Percentiles rank a stretch among this genome's conserved stretches.
Evolutionary conservation across 2,329 filamentous ascomycete species (phyloP).

Genomic region (Pseudopithomyces maydicus): DNA sequence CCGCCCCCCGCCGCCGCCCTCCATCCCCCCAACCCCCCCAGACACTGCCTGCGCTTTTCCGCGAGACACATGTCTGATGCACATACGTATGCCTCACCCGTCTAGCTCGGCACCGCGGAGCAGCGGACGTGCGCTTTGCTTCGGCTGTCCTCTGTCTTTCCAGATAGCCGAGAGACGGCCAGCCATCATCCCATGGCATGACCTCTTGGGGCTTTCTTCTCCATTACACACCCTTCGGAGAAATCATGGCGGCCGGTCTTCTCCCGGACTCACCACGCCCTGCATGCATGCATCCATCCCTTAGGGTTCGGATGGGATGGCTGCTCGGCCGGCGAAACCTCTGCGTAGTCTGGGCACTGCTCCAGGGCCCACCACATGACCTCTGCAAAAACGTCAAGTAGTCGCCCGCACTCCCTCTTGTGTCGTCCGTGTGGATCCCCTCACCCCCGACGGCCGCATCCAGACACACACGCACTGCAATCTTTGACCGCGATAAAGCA

Average conservation of each 20-base stretch:
- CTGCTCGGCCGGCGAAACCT: not conserved
- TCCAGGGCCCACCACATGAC: not conserved
- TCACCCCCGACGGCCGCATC: not conserved
- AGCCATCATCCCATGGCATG: not conserved
- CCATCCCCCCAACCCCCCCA: conserved; percentile 1
- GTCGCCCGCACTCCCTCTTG: not conserved
- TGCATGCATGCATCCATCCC: not conserved
- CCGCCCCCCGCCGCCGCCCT: not conserved
- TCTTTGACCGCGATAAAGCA: not conserved
- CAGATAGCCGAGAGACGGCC: conserved; percentile 19
- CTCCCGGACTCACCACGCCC: not conserved
- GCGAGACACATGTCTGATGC: not conserved
- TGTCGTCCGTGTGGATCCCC: not conserved
- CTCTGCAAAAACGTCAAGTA: not conserved
- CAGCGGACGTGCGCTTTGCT: conserved; percentile 32
- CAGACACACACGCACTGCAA: not conserved
- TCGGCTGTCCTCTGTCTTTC: conserved; percentile 19
- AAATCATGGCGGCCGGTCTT: not conserved
- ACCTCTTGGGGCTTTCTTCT: conserved; percentile 1
- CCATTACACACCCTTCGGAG: not conserved
- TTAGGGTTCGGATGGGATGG: not conserved
- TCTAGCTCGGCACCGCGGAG: conserved; percentile 28
- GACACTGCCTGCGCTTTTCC: conserved; percentile 22
- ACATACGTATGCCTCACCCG: not conserved
- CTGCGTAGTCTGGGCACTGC: not conserved